Percentiles rank a stretch among this genome's conserved stretches.
phyloP scores from a whole-genome alignment of 2,329 filamentous ascomycete species.

The Apiospora pterosperma region DNA sequence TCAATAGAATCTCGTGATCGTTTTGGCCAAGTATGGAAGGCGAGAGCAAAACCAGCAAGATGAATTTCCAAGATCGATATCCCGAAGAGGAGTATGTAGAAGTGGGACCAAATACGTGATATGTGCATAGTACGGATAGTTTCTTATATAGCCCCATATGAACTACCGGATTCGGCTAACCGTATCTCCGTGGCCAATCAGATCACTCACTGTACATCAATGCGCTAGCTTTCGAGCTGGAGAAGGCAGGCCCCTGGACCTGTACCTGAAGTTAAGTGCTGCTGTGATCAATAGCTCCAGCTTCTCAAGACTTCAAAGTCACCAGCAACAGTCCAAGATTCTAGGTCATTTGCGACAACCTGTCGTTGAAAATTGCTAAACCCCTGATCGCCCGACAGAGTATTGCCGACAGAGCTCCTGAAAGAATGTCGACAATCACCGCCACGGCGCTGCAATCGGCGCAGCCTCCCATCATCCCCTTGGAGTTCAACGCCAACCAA shows the following conservation, averaged over 20 bases:
- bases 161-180: background rate
- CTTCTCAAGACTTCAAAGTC: background rate
- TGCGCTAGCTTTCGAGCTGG: background rate
- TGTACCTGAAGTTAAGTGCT: background rate
- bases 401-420: background rate
- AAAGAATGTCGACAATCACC: conserved; percentile 81
- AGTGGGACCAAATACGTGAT: too few relatives aligned
- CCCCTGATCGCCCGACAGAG: background rate
- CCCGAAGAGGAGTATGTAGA: too few relatives aligned
- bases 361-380: background rate
- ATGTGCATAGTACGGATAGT: too few relatives aligned
- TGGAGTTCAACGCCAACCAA: conserved; percentile 85
- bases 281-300: background rate
- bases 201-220: background rate
- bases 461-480: conserved; percentile 73
- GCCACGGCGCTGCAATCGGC: conserved; percentile 71
- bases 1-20: background rate
- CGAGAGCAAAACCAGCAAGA: background rate
- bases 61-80: background rate
- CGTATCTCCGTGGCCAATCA: background rate
- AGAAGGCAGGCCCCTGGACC: background rate
- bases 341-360: background rate
- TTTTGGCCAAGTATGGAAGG: background rate
- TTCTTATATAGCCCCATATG: background rate
- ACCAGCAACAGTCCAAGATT: background rate